Evolutionary conservation across 2,329 filamentous ascomycete species (phyloP).

Genomic region (Ascomycota sp.): DNA sequence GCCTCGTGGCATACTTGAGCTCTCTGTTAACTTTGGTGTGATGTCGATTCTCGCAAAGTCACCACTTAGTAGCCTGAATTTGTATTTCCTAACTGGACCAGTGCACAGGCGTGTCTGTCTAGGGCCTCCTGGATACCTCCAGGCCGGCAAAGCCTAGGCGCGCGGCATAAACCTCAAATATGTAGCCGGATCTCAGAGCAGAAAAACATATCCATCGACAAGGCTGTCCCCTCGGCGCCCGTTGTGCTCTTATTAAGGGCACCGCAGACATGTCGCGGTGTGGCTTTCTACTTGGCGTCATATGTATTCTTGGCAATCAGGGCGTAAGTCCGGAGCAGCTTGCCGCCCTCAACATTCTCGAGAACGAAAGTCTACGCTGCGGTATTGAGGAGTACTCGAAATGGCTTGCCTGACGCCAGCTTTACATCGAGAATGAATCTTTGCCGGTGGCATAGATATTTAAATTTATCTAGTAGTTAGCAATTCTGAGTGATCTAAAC

Average conservation of each 20-base stretch:
- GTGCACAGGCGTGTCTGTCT: no score
- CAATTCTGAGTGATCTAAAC: no score
- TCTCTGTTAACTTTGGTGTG: no score
- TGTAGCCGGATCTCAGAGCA: conserved; percentile 34
- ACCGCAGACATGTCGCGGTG: conserved; percentile 92
- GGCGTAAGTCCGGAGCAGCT: conserved; percentile 92
- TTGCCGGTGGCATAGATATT: no score
- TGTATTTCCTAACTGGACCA: no score
- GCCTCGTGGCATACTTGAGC: no score
- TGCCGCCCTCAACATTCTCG: conserved; percentile 92
- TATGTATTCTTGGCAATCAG: conserved; percentile 87
- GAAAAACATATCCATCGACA: conserved; percentile 69
- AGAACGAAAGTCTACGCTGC: conserved; percentile 68
- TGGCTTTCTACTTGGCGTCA: conserved; percentile 84
- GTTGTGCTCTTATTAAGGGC: conserved; percentile 99
- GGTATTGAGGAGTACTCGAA: conserved; percentile 99
- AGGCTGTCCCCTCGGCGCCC: conserved; percentile 67
- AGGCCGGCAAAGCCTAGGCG: no score
- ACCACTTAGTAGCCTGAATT: no score
- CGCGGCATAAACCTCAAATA: no score
- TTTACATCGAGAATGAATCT: conserved; percentile 83
- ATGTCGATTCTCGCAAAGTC: no score
- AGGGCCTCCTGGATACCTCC: no score
- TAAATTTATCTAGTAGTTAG: no score
- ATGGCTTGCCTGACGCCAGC: conserved; percentile 95